These are phyloP conservation scores for Suillus fuscotomentosus DNA, from an alignment of 768 basidiomycete species.

Conservation along the genomic window DNA sequence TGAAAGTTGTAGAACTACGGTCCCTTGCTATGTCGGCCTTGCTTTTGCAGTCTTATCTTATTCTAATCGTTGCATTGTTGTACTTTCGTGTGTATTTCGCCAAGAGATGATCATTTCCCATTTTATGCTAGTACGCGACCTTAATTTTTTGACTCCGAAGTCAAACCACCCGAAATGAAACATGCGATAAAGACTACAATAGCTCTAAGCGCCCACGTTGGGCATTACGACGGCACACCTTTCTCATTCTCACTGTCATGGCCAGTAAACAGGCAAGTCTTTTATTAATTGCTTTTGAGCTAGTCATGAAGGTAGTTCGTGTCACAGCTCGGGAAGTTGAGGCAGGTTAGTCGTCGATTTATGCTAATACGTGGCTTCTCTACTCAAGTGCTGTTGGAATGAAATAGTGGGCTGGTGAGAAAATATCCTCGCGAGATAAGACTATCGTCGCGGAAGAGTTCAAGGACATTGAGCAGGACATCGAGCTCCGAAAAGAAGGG, in stretches of 20 bases:
- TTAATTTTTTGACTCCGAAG: constrained; percentile 8
- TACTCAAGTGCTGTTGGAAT: constrained; percentile 20
- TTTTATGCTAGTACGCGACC: constrained; percentile 1
- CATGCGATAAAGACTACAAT: constrained; percentile 15
- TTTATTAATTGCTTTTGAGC: neutral
- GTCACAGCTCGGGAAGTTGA: constrained; percentile 69
- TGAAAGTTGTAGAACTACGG: constrained; percentile 13
- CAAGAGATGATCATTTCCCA: constrained; percentile 3
- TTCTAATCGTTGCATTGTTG: constrained; percentile 2
- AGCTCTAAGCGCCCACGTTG: neutral
- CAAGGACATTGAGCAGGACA: constrained; percentile 76
- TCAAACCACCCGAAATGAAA: constrained; percentile 9
- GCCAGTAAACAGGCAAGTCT: constrained; percentile 61
- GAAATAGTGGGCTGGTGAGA: constrained; percentile 83
- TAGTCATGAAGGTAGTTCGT: constrained; percentile 1
- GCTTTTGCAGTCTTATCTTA: neutral
- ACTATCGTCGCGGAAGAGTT: constrained; percentile 77
- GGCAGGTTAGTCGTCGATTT: constrained; percentile 52
- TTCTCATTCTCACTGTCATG: constrained; percentile 37
- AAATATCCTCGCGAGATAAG: constrained; percentile 83
- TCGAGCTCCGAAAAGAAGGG: constrained; percentile 77
- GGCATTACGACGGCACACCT: neutral
- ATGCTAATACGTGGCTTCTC: constrained; percentile 1
- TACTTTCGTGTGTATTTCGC: neutral
- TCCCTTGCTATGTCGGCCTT: constrained; percentile 1